Evolutionary conservation across 2,329 filamentous ascomycete genomes (phyloP).

Genomic region (Alternaria infectoria): DNA sequence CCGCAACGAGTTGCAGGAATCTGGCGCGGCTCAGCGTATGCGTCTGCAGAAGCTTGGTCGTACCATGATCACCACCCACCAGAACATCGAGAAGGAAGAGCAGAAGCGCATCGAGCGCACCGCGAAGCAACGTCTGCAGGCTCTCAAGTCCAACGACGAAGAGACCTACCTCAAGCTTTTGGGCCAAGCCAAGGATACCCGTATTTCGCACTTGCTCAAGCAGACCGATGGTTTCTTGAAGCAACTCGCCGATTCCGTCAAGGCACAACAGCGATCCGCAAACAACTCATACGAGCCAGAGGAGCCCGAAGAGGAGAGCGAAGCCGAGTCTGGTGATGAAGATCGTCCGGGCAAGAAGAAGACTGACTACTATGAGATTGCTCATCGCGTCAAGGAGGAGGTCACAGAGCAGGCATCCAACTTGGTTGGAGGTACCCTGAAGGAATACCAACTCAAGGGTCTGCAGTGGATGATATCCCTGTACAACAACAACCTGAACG

Average conservation of each 20-base stretch:
- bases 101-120: conserved; percentile 98
- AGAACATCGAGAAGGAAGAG: conserved; percentile 98
- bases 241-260: conserved; percentile 92
- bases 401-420: conserved; percentile 82
- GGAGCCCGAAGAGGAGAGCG: conserved; percentile 57
- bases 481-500: conserved; percentile 99
- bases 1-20: conserved; percentile 75
- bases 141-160: conserved; percentile 98
- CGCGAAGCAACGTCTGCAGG: conserved; percentile 98
- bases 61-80: conserved; percentile 87
- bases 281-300: conserved; percentile 79
- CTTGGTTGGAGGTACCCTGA: conserved; percentile 88
- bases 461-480: conserved; percentile 99
- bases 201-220: conserved; percentile 95
- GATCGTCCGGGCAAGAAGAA: conserved; percentile 72
- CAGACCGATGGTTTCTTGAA: conserved; percentile 98
- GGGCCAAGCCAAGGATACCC: conserved; percentile 98
- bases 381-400: conserved; percentile 93
- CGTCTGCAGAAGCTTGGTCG: conserved; percentile 87
- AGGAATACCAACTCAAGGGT: conserved; percentile 98
- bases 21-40: conserved; percentile 69
- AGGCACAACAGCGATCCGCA: conserved; percentile 86
- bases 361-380: conserved; percentile 98
- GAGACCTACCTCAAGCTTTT: conserved; percentile 98
- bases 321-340: conserved; percentile 69